Base-by-base conservation (phyloP, 2,329 filamentous ascomycete species). In the Ophiostoma perfectum region DNA sequence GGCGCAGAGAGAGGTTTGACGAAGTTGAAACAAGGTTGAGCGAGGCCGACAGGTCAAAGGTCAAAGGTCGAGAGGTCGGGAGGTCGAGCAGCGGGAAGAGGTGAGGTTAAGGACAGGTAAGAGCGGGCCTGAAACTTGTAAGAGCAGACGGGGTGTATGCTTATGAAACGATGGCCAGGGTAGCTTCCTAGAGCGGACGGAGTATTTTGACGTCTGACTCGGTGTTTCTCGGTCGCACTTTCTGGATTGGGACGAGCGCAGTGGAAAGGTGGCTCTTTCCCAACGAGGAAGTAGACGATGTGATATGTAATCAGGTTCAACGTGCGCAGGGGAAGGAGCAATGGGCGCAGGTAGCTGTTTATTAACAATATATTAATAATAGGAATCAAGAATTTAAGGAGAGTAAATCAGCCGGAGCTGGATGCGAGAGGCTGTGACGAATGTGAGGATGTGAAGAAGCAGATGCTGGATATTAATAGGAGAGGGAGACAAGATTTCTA, bases 211-310 rank as follows among this genome's bases (percentile, higher is more conserved):
- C 49, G 18, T 55, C n/a, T 55, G 49, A 27, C 49, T 55, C 49
- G 18, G 49, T 55, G 62, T 64, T 38, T 16, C 12, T 52, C 64
- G 44, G 45, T 52, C 16, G 42, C 64, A 49, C 64, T 49, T 49
- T 64, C 27, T 45, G 39, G 36, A 7, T 11, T 65, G n/a, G 64
- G 64, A 27, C 39, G 39, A 65, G 45, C 18, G 45, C 44, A n/a
- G 64, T 49, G 44, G 64, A 52, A 65, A 65, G n/a, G 64, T 65
- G 64, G 42, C 62, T 47, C 39, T 12, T 64, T 45, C 5, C 27
- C 27, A 27, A 27, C 27, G 27, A 27, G 27, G 27, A 27, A 27
- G 27, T 27, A 58, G 27, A 60, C 18, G 27, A 38, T 27, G 38
- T 38, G 2, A 60, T 60, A 60, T 55, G 49, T 55, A 55, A 27